A percentile compares a stretch with the other conserved stretches of the same genome.
Conservation (phyloP, 2,329 filamentous ascomycete genomes). For the Alternaria brassicicola region DNA sequence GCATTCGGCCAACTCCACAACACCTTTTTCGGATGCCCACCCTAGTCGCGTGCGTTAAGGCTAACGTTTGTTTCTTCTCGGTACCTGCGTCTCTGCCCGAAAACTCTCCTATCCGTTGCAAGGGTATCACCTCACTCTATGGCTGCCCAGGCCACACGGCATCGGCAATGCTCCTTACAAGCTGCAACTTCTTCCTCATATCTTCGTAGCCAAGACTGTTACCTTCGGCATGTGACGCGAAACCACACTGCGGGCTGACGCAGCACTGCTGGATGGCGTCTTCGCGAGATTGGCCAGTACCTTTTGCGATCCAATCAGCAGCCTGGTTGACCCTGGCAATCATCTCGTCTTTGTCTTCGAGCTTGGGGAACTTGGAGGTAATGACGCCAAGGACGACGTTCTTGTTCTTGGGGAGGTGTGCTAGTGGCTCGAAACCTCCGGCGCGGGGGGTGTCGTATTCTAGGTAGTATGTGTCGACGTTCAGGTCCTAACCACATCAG, state of each 20-base stretch:
- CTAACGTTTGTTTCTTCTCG: neutral
- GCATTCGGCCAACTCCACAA: slow-evolving; percentile 19
- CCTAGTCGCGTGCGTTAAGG: neutral
- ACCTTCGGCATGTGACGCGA: slow-evolving; percentile 73
- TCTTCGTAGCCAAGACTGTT: slow-evolving; percentile 72
- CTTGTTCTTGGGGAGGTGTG: slow-evolving; percentile 54
- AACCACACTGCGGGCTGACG: slow-evolving; percentile 48
- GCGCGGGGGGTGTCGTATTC: slow-evolving; percentile 57
- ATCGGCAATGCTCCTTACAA: slow-evolving; percentile 74
- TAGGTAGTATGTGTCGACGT: slow-evolving; percentile 51
- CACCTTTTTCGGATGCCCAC: slow-evolving; percentile 10
- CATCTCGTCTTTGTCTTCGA: slow-evolving; percentile 56
- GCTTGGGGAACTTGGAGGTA: slow-evolving; percentile 54
- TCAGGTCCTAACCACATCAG: slow-evolving; percentile 39
- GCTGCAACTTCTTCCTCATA: slow-evolving; percentile 73
- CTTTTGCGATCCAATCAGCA: slow-evolving; percentile 72
- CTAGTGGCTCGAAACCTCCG: slow-evolving; percentile 56
- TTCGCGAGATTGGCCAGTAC: slow-evolving; percentile 66
- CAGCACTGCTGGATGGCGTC: slow-evolving; percentile 70
- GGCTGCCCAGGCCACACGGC: slow-evolving; percentile 70
- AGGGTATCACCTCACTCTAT: slow-evolving; percentile 27
- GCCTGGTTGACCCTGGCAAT: slow-evolving; percentile 54
- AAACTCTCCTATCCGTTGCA: neutral
- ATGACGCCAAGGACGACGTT: slow-evolving; percentile 56
- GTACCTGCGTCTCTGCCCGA: neutral